phyloP scores from a whole-genome alignment of 2,329 filamentous ascomycete species.

The Claviceps lovelessii region DNA sequence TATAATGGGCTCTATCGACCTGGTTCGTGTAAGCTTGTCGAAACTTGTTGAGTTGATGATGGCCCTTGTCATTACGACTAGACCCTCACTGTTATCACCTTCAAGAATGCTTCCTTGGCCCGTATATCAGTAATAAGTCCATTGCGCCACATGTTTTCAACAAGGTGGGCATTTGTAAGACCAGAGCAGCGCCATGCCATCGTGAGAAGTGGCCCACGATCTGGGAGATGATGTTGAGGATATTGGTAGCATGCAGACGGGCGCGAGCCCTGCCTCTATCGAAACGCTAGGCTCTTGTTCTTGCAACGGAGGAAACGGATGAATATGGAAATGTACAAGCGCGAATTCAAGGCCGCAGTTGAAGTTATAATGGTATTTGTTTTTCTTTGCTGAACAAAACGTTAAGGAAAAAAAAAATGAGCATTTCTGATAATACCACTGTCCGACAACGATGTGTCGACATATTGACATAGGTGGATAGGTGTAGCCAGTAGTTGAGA shows the following conservation, averaged over 20 bases:
- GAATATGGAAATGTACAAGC: neutral
- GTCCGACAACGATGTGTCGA: neutral
- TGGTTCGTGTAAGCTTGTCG: conserved; percentile 17
- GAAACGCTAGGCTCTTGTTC: neutral
- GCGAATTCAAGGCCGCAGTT: neutral
- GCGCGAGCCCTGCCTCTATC: neutral
- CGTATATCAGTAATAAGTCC: conserved; percentile 56
- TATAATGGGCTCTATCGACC: conserved; percentile 83
- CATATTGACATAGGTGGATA: neutral
- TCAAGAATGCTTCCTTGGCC: conserved; percentile 67
- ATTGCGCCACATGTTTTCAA: conserved; percentile 62
- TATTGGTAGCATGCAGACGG: neutral
- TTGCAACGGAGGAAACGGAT: neutral
- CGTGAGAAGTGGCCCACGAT: conserved; percentile 6
- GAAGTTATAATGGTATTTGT: neutral
- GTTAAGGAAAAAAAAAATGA: too few relatives aligned
- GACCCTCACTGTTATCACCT: neutral
- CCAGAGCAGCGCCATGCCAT: conserved; percentile 93
- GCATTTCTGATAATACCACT: too few relatives aligned
- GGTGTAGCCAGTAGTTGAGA: neutral
- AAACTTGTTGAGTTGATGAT: too few relatives aligned
- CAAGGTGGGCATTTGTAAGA: conserved; percentile 54
- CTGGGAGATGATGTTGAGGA: neutral
- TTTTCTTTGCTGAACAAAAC: too few relatives aligned
- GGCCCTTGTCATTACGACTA: neutral